Evolutionary conservation across 2,329 filamentous ascomycete genomes (phyloP).

Genomic region (Truncatella angustata): DNA sequence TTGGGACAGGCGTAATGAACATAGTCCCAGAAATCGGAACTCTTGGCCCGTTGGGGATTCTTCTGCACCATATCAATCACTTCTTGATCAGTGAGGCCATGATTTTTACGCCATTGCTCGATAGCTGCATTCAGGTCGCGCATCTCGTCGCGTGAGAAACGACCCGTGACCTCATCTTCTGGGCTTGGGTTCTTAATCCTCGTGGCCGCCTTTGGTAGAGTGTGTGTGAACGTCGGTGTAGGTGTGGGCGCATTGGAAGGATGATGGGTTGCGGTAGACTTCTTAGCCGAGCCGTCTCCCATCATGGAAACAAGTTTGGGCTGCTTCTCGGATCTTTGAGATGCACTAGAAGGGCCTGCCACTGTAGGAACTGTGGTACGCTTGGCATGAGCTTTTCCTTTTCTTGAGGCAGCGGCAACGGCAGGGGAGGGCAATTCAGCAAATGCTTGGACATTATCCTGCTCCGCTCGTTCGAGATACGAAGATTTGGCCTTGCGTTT

Average conservation of each 20-base stretch:
- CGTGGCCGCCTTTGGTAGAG: conserved; percentile 3
- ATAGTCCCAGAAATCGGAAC: conserved; percentile 46
- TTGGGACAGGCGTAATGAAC: conserved; percentile 48
- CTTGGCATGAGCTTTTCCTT: conserved; percentile 10
- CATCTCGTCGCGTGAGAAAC: conserved; percentile 44
- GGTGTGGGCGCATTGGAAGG: background rate
- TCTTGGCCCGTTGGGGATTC: conserved; percentile 20
- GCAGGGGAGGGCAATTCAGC: conserved; percentile 18
- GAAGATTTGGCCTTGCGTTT: conserved; percentile 25
- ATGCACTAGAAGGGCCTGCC: conserved; percentile 9
- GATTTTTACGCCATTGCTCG: conserved; percentile 41
- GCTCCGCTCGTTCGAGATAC: conserved; percentile 17
- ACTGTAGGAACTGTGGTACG: background rate
- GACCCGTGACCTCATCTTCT: conserved; percentile 26
- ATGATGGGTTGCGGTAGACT: background rate
- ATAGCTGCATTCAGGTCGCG: conserved; percentile 39
- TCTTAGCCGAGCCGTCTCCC: background rate
- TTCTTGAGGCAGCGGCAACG: conserved; percentile 16
- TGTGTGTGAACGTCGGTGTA: background rate
- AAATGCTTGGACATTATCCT: conserved; percentile 11
- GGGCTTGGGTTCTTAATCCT: conserved; percentile 5
- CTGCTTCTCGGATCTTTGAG: conserved; percentile 6
- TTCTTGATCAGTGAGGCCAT: conserved; percentile 40
- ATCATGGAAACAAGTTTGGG: conserved; percentile 21
- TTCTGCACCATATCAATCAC: conserved; percentile 46